These are phyloP conservation scores for Heliamphora pulchella DNA, from an alignment of 179 eudicot species.

Conservation along the genomic window DNA sequence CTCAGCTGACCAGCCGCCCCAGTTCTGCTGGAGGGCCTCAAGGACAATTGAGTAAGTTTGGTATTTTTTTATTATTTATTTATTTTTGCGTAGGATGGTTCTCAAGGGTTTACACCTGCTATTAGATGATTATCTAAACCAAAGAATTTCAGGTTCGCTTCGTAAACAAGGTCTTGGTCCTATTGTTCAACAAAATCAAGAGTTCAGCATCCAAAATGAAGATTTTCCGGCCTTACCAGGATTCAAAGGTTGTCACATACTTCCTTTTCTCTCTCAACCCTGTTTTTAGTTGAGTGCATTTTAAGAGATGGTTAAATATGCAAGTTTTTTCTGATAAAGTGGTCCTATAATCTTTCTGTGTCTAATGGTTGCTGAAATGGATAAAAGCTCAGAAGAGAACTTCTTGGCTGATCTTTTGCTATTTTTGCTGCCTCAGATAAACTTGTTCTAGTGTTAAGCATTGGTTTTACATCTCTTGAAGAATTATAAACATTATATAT, in stretches of 20 bases:
- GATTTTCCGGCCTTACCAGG: conserved; percentile 99
- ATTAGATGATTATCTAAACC: conserved; percentile 11
- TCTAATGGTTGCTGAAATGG: not conserved
- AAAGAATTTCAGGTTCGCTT: conserved; percentile 57
- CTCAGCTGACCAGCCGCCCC: conserved; percentile 89
- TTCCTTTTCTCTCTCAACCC: not conserved
- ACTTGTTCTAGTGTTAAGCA: not conserved
- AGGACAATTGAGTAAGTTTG: conserved; percentile 66
- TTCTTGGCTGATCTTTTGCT: not conserved
- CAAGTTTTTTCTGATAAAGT: not conserved
- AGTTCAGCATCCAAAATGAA: conserved; percentile 95
- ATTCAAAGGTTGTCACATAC: conserved; percentile 59
- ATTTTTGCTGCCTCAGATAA: not conserved
- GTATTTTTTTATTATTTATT: not conserved
- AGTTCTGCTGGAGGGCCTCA: conserved; percentile 95
- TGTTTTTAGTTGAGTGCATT: no score
- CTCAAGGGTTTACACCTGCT: conserved; percentile 14
- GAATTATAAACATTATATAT: no score
- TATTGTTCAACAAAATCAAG: conserved; percentile 93
- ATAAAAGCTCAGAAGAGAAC: not conserved
- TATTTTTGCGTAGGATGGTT: not conserved
- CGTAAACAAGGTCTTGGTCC: conserved; percentile 89
- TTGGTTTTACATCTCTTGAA: not conserved
- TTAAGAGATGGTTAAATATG: no score
- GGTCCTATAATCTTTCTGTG: not conserved